These are phyloP conservation scores for Saccharomycopsis javanensis DNA, from an alignment of 805 yeast genomes.

Conservation along the genomic window DNA sequence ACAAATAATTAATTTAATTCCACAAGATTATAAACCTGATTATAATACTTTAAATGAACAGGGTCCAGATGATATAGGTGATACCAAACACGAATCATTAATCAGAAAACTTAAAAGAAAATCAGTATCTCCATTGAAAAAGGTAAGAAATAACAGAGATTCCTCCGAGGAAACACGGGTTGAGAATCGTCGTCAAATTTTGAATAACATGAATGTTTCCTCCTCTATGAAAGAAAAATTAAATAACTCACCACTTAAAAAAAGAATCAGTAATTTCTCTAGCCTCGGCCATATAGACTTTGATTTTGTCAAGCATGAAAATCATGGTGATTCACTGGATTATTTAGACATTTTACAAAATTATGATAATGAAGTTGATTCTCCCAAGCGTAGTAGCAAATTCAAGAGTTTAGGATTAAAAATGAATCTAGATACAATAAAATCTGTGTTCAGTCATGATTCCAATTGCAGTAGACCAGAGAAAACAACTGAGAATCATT, in stretches of 20 bases:
- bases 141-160: background rate
- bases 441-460: background rate
- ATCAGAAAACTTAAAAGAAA: background rate
- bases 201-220: background rate
- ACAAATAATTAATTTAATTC: background rate
- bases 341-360: background rate
- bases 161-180: background rate
- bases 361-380: background rate
- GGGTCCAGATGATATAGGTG: background rate
- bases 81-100: background rate
- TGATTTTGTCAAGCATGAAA: background rate
- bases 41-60: background rate
- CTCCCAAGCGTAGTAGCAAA: background rate
- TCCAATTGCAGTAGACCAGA: background rate
- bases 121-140: background rate
- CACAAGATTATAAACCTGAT: background rate
- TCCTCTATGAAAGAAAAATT: background rate
- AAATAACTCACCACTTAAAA: background rate
- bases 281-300: background rate
- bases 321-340: background rate
- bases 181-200: background rate
- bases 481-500: background rate
- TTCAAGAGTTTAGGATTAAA: background rate
- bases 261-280: background rate
- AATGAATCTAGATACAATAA: background rate